Evolutionary conservation across 2,329 filamentous ascomycete species (phyloP).

Genomic region (Nigrospora osmanthi): DNA sequence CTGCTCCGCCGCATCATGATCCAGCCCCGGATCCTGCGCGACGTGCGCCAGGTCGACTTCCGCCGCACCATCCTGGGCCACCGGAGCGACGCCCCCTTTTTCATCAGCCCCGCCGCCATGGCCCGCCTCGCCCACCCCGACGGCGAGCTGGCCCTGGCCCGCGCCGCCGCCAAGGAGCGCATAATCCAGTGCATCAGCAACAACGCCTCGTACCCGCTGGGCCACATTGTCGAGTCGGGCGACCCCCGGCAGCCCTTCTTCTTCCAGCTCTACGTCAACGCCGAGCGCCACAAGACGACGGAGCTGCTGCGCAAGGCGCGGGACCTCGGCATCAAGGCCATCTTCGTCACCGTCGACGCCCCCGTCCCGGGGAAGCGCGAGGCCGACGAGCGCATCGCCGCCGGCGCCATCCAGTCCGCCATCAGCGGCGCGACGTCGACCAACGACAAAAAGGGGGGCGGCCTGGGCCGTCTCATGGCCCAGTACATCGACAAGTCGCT

Average conservation of each 20-base stretch:
- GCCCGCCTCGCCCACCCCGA: slow-evolving; percentile 54
- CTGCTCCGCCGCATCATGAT: slow-evolving; percentile 49
- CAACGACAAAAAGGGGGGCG: slow-evolving; percentile 45
- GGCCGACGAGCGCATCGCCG: slow-evolving; percentile 43
- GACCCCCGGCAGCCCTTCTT: slow-evolving; percentile 25
- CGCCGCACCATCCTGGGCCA: slow-evolving; percentile 46
- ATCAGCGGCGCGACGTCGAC: slow-evolving; percentile 31
- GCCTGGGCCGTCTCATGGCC: slow-evolving; percentile 42
- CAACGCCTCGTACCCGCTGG: slow-evolving; percentile 15
- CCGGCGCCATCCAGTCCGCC: slow-evolving; percentile 30
- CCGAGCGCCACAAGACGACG: slow-evolving; percentile 42
- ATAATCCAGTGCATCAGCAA: slow-evolving; percentile 51
- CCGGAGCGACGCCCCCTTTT: slow-evolving; percentile 46
- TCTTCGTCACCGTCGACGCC: slow-evolving; percentile 35
- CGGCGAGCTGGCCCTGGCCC: slow-evolving; percentile 52
- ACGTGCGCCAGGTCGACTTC: slow-evolving; percentile 42
- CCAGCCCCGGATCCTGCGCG: slow-evolving; percentile 28
- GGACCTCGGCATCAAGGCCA: slow-evolving; percentile 31
- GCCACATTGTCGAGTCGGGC: slow-evolving; percentile 18
- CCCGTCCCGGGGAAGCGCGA: slow-evolving; percentile 74
- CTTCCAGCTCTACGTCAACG: slow-evolving; percentile 57
- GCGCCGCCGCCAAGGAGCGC: slow-evolving; percentile 39
- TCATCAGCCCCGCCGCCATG: slow-evolving; percentile 58
- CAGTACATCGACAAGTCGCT: slow-evolving; percentile 43
- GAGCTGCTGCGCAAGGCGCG: slow-evolving; percentile 37